These are phyloP conservation scores for Penicillium crystallinum DNA, from an alignment of 495 filamentous ascomycete genomes.

Conservation along the genomic window DNA sequence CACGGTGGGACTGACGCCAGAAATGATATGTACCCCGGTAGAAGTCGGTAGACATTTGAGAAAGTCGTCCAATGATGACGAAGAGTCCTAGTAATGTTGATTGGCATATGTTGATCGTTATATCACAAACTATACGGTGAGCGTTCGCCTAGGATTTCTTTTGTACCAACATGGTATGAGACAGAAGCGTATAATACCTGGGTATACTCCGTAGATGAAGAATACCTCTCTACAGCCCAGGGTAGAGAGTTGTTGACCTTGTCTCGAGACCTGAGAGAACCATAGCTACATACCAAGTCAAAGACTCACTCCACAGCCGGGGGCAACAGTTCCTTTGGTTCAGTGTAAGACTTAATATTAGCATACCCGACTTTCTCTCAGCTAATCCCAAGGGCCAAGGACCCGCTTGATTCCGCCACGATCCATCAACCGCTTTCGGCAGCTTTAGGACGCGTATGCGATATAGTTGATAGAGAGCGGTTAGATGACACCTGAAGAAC, in stretches of 20 bases:
- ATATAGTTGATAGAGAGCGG: not conserved
- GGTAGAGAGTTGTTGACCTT: not conserved
- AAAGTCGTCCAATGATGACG: too few species aligned
- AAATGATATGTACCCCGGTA: too few species aligned
- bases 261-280: not conserved
- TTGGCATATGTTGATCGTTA: not conserved
- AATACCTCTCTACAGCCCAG: too few species aligned
- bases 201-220: too few species aligned
- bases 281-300: too few species aligned
- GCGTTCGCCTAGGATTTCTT: not conserved
- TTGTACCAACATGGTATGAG: not conserved
- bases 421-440: conserved; percentile 30
- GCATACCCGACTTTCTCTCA: not conserved
- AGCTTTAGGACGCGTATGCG: conserved; percentile 24
- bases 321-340: conserved; percentile 17
- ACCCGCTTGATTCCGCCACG: conserved; percentile 19
- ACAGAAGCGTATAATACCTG: too few species aligned
- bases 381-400: conserved; percentile 1
- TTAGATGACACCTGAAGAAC: not conserved
- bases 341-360: conserved; percentile 5
- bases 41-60: too few species aligned
- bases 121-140: not conserved
- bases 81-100: too few species aligned
- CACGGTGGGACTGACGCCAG: too few species aligned
- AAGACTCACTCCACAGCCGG: conserved; percentile 16